These are phyloP conservation scores for Eucalyptus lansdowneana DNA, from an alignment of 345 rosid genomes.

Conservation along the genomic window DNA sequence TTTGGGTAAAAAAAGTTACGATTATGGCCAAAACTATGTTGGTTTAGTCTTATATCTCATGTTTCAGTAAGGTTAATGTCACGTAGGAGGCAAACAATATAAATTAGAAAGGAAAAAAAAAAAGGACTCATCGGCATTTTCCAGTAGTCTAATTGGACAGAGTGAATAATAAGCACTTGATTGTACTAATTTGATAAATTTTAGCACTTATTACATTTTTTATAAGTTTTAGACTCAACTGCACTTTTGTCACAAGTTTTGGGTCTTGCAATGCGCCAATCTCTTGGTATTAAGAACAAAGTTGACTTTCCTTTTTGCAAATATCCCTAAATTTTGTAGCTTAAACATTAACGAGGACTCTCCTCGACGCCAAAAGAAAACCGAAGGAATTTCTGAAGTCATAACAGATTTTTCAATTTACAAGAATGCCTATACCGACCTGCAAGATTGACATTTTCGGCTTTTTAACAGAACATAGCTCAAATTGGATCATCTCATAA, in stretches of 20 bases:
- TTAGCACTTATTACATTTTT: too few relatives aligned
- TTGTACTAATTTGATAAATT: neutral
- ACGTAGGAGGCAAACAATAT: too few relatives aligned
- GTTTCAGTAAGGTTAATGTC: too few relatives aligned
- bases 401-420: neutral
- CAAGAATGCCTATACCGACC: neutral
- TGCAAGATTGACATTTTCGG: neutral
- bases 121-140: too few relatives aligned
- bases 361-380: neutral
- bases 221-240: neutral
- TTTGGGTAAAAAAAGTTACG: too few relatives aligned
- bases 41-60: too few relatives aligned
- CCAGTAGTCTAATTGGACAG: too few relatives aligned
- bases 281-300: neutral
- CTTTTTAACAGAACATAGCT: neutral
- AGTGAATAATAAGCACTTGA: too few relatives aligned
- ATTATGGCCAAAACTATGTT: too few relatives aligned
- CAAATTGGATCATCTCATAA: neutral
- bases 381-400: neutral
- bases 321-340: neutral
- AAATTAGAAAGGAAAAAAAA: too few relatives aligned
- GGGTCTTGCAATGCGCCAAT: rapidly evolving
- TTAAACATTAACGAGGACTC: neutral
- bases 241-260: too few relatives aligned
- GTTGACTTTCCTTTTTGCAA: neutral